Base-by-base conservation (phyloP, 106 monocot genomes). In the Vanilla planifolia region DNA sequence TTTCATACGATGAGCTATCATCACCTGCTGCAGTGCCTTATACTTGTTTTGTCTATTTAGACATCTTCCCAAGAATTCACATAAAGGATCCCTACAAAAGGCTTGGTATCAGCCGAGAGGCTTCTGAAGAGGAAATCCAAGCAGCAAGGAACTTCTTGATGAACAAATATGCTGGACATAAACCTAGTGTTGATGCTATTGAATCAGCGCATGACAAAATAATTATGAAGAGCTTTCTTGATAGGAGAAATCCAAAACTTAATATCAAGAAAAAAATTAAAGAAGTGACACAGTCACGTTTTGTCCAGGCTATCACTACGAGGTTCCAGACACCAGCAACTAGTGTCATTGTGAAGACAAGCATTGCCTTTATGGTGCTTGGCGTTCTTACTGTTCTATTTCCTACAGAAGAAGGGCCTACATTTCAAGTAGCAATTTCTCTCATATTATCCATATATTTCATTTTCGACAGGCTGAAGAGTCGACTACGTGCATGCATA, bases 71-170 rank as follows among this genome's bases (percentile, higher is more conserved):
- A 15, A 78, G 95, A 61, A 96, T 96, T 61, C 61, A 84, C 36
- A 63, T 87, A 64, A 90, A 77, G 72, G 95, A 96, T 56, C 90
- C 95, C 16, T 87, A 96, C 39, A 75, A 87, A 61, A 65, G 86
- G 25, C 81, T 96, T 35, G 95, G 95, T 43, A 81, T 96, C 24
- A 90, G 90, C 62, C 73, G 64, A 50, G 95, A 96, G 44, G 95
- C 95, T 73, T 90, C 90, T 64, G 79, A 79, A 87, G 95, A 96
- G 72, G 95, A 96, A 73, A 96, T 96, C 68, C 95, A 90, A 84
- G 90, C 86, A 65, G 90, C 95, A 24, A 73, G 95, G 30, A 96
- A 90, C 55, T 96, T 77, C 67, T 69, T 96, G 46, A 77, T 90
- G 56, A 90, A 79, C 29, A 84, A 75, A 75, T 90, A 96, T 71